Conservation (phyloP, 257 asterid species). For the Perilla frutescens region DNA sequence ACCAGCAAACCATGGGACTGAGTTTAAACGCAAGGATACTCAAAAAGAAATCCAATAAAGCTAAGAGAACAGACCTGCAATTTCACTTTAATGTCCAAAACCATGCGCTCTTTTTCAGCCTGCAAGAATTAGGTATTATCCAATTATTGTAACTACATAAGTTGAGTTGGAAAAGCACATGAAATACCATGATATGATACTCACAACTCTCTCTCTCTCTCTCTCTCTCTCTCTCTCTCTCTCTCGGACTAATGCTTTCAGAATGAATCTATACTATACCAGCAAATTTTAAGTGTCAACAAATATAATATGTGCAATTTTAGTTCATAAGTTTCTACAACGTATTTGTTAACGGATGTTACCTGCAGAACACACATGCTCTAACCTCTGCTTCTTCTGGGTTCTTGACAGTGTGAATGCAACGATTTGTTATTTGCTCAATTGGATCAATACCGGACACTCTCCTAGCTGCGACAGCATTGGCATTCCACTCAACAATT, state of each 20-base stretch:
- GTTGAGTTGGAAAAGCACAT: slow-evolving; percentile 28
- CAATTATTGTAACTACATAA: slow-evolving; percentile 25
- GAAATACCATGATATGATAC: slow-evolving; percentile 43
- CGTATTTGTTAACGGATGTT: slow-evolving; percentile 25
- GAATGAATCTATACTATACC: slow-evolving; percentile 71
- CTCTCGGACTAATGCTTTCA: slow-evolving; percentile 91
- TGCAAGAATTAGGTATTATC: slow-evolving; percentile 42
- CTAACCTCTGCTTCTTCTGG: slow-evolving; percentile 94
- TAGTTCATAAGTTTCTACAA: slow-evolving; percentile 7
- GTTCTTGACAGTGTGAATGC: slow-evolving; percentile 81
- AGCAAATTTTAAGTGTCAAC: slow-evolving; percentile 32
- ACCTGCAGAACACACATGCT: slow-evolving; percentile 99
- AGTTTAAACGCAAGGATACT: slow-evolving; percentile 11
- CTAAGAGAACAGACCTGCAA: slow-evolving; percentile 66
- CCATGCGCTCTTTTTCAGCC: slow-evolving; percentile 99
- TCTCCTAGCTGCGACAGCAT: slow-evolving; percentile 96
- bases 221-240: slow-evolving; percentile 91
- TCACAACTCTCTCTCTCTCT: slow-evolving; percentile 91
- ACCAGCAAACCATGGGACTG: slow-evolving; percentile 13
- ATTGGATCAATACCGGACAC: slow-evolving; percentile 73
- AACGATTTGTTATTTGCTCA: slow-evolving; percentile 82
- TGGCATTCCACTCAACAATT: slow-evolving; percentile 72
- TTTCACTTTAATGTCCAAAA: slow-evolving; percentile 93
- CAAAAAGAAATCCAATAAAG: not conserved
- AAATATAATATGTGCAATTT: slow-evolving; percentile 13